A percentile compares a stretch with the other conserved stretches of the same genome.
phyloP scores from a whole-genome alignment of 2,329 filamentous ascomycete genomes.

The Nemania diffusa region DNA sequence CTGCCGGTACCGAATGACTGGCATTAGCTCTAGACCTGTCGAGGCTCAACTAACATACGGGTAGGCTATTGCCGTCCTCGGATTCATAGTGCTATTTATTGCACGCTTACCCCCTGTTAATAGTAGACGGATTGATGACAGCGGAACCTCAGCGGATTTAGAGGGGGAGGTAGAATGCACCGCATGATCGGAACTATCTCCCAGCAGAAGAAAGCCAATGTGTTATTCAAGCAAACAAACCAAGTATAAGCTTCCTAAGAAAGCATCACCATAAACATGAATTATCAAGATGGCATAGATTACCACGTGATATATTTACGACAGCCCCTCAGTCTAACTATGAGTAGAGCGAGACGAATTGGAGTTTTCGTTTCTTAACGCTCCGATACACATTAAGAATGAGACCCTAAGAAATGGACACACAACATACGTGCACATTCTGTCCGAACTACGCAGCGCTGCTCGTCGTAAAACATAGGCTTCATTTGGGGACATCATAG shows the following conservation, averaged over 20 bases:
- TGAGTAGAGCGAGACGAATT: no score
- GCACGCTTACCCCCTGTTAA: constrained; percentile 58
- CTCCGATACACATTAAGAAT: background rate
- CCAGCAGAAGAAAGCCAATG: no score
- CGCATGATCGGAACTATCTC: background rate
- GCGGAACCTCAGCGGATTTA: constrained; percentile 11
- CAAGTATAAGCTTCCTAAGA: no score
- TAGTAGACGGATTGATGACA: constrained; percentile 55
- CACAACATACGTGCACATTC: background rate
- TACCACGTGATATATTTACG: no score
- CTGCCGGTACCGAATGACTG: no score
- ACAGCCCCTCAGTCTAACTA: no score
- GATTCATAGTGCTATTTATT: constrained; percentile 57
- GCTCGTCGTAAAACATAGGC: background rate
- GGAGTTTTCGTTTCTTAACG: no score
- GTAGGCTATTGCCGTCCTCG: constrained; percentile 65
- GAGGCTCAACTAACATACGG: constrained; percentile 30
- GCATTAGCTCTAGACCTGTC: background rate
- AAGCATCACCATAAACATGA: no score
- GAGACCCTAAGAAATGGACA: background rate
- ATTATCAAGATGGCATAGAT: no score
- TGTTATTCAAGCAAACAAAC: no score
- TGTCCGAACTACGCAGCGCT: background rate
- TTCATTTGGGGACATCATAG: background rate
- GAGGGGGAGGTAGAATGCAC: background rate